phyloP scores from a whole-genome alignment of 2,329 filamentous ascomycete genomes.

The Orbilia blumenaviensis region DNA sequence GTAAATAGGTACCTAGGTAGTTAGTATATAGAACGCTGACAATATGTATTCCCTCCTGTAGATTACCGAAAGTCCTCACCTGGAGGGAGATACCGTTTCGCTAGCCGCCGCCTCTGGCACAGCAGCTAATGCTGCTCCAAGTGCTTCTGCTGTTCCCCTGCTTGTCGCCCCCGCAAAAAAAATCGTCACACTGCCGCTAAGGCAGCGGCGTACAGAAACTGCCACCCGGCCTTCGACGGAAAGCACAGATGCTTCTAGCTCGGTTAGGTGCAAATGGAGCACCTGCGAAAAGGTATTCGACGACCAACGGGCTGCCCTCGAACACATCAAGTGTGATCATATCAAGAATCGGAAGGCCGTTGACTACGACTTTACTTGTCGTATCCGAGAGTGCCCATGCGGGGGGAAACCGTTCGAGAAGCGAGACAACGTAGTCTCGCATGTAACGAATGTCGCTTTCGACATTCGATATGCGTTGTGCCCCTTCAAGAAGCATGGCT shows the following conservation, averaged over 20 bases:
- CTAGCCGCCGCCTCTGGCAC: background rate
- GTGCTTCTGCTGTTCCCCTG: too few relatives aligned
- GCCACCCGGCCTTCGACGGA: too few relatives aligned
- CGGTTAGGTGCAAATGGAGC: constrained; percentile 20
- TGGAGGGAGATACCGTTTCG: background rate
- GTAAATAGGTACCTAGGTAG: too few relatives aligned
- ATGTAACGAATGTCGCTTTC: constrained; percentile 46
- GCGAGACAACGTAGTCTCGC: constrained; percentile 44
- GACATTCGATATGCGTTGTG: constrained; percentile 40
- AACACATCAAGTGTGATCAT: constrained; percentile 30
- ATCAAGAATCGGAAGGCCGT: constrained; percentile 3
- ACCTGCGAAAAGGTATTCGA: background rate
- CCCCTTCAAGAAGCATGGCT: constrained; percentile 15
- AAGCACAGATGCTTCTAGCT: too few relatives aligned
- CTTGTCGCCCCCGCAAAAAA: too few relatives aligned
- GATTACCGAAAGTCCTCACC: too few relatives aligned
- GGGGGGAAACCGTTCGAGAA: constrained; percentile 35
- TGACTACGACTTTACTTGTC: constrained; percentile 39
- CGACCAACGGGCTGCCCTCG: background rate
- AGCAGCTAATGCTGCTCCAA: too few relatives aligned
- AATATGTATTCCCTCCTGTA: too few relatives aligned
- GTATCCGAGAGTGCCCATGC: constrained; percentile 23
- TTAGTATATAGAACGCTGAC: background rate
- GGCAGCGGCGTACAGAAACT: too few relatives aligned
- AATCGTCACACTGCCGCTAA: too few relatives aligned